These are phyloP conservation scores for Medicago ruthenica DNA, from an alignment of 306 rosid species.

Conservation along the genomic window DNA sequence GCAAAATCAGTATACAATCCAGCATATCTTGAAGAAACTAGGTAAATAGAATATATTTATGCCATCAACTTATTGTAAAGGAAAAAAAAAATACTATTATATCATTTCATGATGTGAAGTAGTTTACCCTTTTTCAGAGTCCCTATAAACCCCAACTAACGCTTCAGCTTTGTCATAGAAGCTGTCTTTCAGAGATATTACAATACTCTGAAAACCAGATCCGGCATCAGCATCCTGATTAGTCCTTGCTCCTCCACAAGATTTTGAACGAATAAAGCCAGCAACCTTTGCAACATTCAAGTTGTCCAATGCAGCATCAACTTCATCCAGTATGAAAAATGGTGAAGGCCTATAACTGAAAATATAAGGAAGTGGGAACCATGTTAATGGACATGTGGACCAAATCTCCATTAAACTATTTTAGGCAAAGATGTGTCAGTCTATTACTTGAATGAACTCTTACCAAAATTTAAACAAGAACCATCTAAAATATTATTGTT, in stretches of 20 bases:
- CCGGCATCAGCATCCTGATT: conserved; percentile 77
- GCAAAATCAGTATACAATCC: neutral
- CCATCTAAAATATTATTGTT: neutral
- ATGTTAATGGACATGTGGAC: conserved; percentile 33
- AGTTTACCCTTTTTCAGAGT: conserved; percentile 76
- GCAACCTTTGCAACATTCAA: conserved; percentile 97
- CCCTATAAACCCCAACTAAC: conserved; percentile 88
- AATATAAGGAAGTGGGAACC: conserved; percentile 37
- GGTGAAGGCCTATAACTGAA: conserved; percentile 97
- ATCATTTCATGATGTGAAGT: conserved; percentile 2
- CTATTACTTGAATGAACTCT: neutral
- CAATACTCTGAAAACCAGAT: conserved; percentile 93
- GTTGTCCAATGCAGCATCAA: conserved; percentile 98
- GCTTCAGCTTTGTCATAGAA: conserved; percentile 95
- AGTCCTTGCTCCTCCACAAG: conserved; percentile 82
- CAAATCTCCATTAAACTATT: neutral
- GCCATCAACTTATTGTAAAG: conserved; percentile 20
- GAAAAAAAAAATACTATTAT: neutral
- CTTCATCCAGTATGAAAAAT: conserved; percentile 97
- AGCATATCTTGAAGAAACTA: conserved; percentile 3
- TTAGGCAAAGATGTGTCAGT: conserved; percentile 27
- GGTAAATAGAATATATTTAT: conserved; percentile 1
- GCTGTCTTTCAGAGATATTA: conserved; percentile 90
- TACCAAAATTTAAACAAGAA: neutral
- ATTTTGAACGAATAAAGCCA: conserved; percentile 92